Conservation (phyloP, 2,329 filamentous ascomycete species). For the Colletotrichum sp. region DNA sequence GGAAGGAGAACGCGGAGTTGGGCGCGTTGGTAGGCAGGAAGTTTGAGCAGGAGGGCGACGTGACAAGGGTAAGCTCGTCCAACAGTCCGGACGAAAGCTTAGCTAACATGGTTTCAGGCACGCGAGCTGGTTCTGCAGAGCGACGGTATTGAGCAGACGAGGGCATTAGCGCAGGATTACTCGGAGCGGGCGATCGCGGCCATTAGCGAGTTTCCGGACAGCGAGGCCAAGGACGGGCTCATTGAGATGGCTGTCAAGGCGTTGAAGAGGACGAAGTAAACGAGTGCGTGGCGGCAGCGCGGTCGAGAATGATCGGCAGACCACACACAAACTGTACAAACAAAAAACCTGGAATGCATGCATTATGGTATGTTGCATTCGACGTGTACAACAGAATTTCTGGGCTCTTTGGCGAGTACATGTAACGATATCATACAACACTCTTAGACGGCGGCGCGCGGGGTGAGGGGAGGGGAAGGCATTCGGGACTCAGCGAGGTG, state of each 20-base stretch:
- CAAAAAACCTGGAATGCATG: slow-evolving; percentile 10
- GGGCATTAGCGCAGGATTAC: slow-evolving; percentile 89
- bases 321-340: slow-evolving; percentile 6
- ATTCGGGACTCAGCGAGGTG: not conserved
- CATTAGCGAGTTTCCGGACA: slow-evolving; percentile 87
- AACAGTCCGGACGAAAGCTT: slow-evolving; percentile 1
- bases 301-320: not conserved
- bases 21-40: slow-evolving; percentile 91
- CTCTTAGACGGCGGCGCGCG: slow-evolving; percentile 11
- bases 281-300: not conserved
- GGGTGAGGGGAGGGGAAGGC: not conserved
- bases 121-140: slow-evolving; percentile 83
- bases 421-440: slow-evolving; percentile 22
- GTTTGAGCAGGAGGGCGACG: slow-evolving; percentile 84
- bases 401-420: slow-evolving; percentile 15
- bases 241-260: slow-evolving; percentile 95
- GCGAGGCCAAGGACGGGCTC: slow-evolving; percentile 90
- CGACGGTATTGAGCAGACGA: slow-evolving; percentile 90
- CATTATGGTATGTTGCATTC: slow-evolving; percentile 13
- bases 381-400: slow-evolving; percentile 19
- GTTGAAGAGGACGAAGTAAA: slow-evolving; percentile 83
- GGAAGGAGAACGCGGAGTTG: slow-evolving; percentile 86
- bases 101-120: slow-evolving; percentile 62
- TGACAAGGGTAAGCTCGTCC: slow-evolving; percentile 69
- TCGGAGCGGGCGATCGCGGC: slow-evolving; percentile 85